Base-by-base conservation (phyloP, 2,329 filamentous ascomycete species). In the Neopestalotiopsis sp. region DNA sequence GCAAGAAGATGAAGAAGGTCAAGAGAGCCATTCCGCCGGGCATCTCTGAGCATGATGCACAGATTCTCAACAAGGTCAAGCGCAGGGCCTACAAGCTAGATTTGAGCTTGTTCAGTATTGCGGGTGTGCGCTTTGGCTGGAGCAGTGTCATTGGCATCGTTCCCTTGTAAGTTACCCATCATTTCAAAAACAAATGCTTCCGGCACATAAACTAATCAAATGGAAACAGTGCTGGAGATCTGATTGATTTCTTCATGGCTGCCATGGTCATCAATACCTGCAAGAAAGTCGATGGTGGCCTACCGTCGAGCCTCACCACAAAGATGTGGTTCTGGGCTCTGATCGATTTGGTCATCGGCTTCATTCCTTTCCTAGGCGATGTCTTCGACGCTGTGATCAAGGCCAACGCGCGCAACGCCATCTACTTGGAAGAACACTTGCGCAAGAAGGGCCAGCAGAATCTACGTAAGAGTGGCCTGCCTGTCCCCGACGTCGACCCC, bases 81-180 rank as follows among this genome's bases (percentile, higher is more conserved):
- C 89, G 92, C 74, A 88, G 92, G 69, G 94, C 96, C 42, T 97
- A 97, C 81, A 88, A 90, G 49, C 88, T 98, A 32, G 96, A 98
- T 80, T 92, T 94, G 84, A 89, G 88, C 67, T 88, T 97, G 5
- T 97, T 95, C 84, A 94, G 89, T 76, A 89, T 94, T 77, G 89
- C 92, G 72, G 94, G 94, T 58, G 87, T 97, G 69, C 89, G 91
- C 69, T 95, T 98, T 77, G 96, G 96, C 67, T 98, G 94, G 94
- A 90, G 93, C 65, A 92, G 91, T 74, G 88, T 97, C 69, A 93
- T 98, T 75, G 96, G 91, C 14, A 78, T 98, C 7, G 81, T 98
- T 67, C 96, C 96, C 74, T 89, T 89, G 88, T 94, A 86, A 86
- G 92, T 87, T 68, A 13, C 72, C 58, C 13, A 14, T 30, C 2